Evolutionary conservation across 225 moss, liverwort and hornwort genomes (phyloP), one percentile per base, ranked within the genome.

Genomic region (Pseudoscleropodium purum): DNA sequence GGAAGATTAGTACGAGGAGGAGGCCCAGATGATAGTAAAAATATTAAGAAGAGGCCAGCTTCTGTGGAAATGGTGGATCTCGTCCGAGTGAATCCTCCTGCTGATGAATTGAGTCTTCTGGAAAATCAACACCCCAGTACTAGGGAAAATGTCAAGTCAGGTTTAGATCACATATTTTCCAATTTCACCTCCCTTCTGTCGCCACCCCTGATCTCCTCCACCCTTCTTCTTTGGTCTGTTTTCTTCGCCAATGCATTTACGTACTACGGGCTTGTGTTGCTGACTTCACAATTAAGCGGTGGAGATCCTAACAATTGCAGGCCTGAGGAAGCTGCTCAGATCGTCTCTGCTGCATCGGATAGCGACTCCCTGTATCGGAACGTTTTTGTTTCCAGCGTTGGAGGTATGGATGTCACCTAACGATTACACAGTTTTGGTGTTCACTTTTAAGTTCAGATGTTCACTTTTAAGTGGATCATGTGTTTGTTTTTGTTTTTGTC

Each of bases 181-280:
- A 95, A 39, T 86, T 94, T 96, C 79, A 83, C 91, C 83, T 78
- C 90, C 80, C 97, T 97, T 30, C 86, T 97, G 92, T 96, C 96
- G 82, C 96, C 96, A 85, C 92, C 94, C 33, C 87, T 96, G 64
- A 88, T 95, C 67, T 90, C 90, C 51, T 97, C 97, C 88, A 97
- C 97, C 68, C 88, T 97, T 52, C 95, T 97, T 54, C 94, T 97
- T 84, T 96, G 97, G 97, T 94, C 94, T 87, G 96, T 97, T 86
- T 97, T 96, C 90, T 96, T 96, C 87, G 96, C 97, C 87, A 97
- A 97, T 94, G 95, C 96, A 85, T 97, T 97, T 84, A 96, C 96
- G 62, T 97, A 97, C 93, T 97, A 97, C 90, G 97, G 97, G 76
- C 94, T 97, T 89, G 97, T 97, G 92, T 88, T 97, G 91, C 96